These are phyloP conservation scores for Metschnikowia lochheadii DNA, from an alignment of 805 yeast species.

Conservation along the genomic window DNA sequence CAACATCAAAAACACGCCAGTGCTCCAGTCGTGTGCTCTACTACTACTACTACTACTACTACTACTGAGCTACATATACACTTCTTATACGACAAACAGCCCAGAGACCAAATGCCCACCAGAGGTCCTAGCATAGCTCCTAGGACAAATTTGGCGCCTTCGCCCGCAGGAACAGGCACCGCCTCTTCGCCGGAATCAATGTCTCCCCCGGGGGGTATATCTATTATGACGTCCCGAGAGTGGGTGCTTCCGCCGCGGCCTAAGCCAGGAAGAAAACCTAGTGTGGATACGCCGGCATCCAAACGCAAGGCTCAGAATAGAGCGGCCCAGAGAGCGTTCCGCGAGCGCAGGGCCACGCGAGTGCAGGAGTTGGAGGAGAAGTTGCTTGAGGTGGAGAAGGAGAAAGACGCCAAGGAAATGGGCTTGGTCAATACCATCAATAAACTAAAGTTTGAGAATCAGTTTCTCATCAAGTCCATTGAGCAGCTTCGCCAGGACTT, in stretches of 20 bases:
- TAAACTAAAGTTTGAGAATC: conserved; percentile 45
- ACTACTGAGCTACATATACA: too few species aligned
- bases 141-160: conserved; percentile 15
- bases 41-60: not conserved
- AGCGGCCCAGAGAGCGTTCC: conserved; percentile 89
- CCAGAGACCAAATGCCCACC: conserved; percentile 7
- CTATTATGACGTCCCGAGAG: conserved; percentile 54
- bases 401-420: conserved; percentile 56
- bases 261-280: conserved; percentile 58
- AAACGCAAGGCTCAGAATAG: conserved; percentile 88
- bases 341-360: conserved; percentile 81
- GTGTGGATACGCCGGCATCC: conserved; percentile 75
- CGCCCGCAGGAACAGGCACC: conserved; percentile 14
- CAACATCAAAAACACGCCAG: not conserved
- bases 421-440: conserved; percentile 49
- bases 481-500: conserved; percentile 40
- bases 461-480: conserved; percentile 35
- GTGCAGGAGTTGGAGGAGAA: conserved; percentile 74
- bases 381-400: conserved; percentile 63
- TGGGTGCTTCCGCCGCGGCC: conserved; percentile 63
- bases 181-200: conserved; percentile 17
- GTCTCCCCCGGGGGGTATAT: conserved; percentile 19
- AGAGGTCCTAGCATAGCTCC: conserved; percentile 19
- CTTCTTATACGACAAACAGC: not conserved
- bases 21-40: not conserved